phyloP scores from a whole-genome alignment of 352 stramenopile genomes.

The Blastocystis sp. region DNA sequence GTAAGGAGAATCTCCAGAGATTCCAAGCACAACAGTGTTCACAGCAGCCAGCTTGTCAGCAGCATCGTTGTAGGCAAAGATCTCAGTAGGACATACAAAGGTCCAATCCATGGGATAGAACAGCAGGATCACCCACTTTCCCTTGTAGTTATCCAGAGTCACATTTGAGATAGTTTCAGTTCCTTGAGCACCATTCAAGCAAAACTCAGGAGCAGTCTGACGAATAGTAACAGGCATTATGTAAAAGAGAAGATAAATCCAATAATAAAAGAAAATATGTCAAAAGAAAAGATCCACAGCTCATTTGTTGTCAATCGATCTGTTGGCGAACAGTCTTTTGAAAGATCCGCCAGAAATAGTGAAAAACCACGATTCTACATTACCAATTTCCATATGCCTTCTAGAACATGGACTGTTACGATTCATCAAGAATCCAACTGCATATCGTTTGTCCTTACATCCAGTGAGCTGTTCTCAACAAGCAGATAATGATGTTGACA shows the following conservation, averaged over 20 bases:
- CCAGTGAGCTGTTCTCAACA: too few relatives aligned
- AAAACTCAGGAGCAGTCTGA: constrained; percentile 51
- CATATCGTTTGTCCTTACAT: too few relatives aligned
- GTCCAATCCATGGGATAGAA: constrained; percentile 62
- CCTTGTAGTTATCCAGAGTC: constrained; percentile 41
- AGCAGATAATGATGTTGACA: too few relatives aligned
- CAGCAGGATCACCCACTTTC: constrained; percentile 21
- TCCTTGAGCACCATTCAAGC: constrained; percentile 41
- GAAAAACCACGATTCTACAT: too few relatives aligned
- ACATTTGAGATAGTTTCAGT: not conserved
- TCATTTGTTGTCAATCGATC: not conserved
- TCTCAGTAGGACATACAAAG: constrained; percentile 52
- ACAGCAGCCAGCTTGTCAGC: constrained; percentile 17
- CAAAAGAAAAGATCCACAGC: not conserved
- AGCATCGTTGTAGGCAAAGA: constrained; percentile 46
- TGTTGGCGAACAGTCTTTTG: too few relatives aligned
- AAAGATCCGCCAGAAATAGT: too few relatives aligned
- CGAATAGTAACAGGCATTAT: constrained; percentile 58
- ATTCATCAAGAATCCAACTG: too few relatives aligned
- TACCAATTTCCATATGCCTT: too few relatives aligned
- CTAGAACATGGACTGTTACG: too few relatives aligned
- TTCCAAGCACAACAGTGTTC: constrained; percentile 23
- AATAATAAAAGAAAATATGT: not conserved
- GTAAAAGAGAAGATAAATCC: not conserved
- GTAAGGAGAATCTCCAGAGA: constrained; percentile 59